These are phyloP conservation scores for Panaeolus papilionaceus DNA, from an alignment of 768 basidiomycete species.

Conservation along the genomic window DNA sequence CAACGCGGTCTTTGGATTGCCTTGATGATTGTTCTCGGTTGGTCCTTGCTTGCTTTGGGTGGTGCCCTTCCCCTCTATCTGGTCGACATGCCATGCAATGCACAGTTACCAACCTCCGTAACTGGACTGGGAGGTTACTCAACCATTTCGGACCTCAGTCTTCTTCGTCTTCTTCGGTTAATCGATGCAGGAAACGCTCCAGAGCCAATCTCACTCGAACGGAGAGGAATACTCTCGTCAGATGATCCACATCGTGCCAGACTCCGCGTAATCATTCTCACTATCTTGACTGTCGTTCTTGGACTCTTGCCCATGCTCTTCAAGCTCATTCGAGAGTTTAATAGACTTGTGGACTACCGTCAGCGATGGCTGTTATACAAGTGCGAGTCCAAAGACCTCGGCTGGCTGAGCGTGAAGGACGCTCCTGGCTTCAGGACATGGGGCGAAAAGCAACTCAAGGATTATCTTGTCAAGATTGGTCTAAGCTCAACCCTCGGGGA, in stretches of 20 bases:
- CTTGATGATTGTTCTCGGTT: slow-evolving; percentile 66
- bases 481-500: slow-evolving; percentile 62
- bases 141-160: slow-evolving; percentile 74
- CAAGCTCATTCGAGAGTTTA: slow-evolving; percentile 71
- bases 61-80: slow-evolving; percentile 78
- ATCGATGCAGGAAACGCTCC: slow-evolving; percentile 50
- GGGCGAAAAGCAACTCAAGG: slow-evolving; percentile 78
- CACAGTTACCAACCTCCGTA: slow-evolving; percentile 49
- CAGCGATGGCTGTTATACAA: slow-evolving; percentile 64
- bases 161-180: slow-evolving; percentile 74
- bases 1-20: slow-evolving; percentile 75
- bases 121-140: slow-evolving; percentile 66
- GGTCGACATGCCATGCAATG: slow-evolving; percentile 71
- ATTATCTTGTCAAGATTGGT: slow-evolving; percentile 68
- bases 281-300: slow-evolving; percentile 65
- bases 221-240: slow-evolving; percentile 40
- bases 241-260: slow-evolving; percentile 52
- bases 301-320: slow-evolving; percentile 69
- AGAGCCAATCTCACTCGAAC: slow-evolving; percentile 34
- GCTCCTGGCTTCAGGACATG: slow-evolving; percentile 75
- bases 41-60: slow-evolving; percentile 73
- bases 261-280: slow-evolving; percentile 71
- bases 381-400: slow-evolving; percentile 77
- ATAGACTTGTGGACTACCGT: slow-evolving; percentile 57
- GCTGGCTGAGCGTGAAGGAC: slow-evolving; percentile 67